Percentiles rank a stretch among this genome's conserved stretches.
Evolutionary conservation across 129 eudicot species (phyloP).

Genomic region (Flaveria linearis): DNA sequence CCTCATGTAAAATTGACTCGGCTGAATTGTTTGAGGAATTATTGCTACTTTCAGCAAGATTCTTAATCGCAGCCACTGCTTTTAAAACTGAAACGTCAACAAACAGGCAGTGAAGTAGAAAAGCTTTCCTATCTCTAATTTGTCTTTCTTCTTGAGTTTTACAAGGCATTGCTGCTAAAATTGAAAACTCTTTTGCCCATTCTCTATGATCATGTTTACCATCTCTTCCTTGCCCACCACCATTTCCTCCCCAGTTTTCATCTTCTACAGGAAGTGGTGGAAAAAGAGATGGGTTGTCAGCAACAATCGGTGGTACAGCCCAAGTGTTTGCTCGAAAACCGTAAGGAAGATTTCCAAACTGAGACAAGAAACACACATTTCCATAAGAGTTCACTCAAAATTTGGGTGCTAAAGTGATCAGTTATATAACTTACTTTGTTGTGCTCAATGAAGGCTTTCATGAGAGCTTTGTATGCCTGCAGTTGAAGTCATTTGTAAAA

Average conservation of each 20-base stretch:
- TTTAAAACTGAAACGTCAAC: constrained; percentile 91
- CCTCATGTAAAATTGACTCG: constrained; percentile 47
- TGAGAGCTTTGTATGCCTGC: constrained; percentile 95
- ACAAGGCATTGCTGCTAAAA: constrained; percentile 97
- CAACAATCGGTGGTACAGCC: constrained; percentile 82
- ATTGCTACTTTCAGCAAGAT: constrained; percentile 42
- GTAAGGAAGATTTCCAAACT: constrained; percentile 98
- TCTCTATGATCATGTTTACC: constrained; percentile 70
- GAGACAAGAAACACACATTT: constrained; percentile 30
- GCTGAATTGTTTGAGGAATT: constrained; percentile 21
- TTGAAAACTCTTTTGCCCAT: constrained; percentile 85
- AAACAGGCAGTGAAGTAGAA: constrained; percentile 85
- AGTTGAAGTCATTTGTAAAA: constrained; percentile 19
- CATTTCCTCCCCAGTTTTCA: constrained; percentile 94
- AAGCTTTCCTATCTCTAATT: constrained; percentile 89
- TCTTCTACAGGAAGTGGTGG: constrained; percentile 96
- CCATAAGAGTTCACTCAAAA: neutral
- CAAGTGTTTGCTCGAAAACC: constrained; percentile 98
- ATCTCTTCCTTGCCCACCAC: constrained; percentile 92
- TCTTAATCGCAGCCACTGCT: constrained; percentile 68
- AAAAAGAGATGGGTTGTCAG: constrained; percentile 74
- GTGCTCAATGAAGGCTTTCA: constrained; percentile 93
- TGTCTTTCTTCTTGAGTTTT: constrained; percentile 94
- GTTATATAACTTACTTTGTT: constrained; percentile 63
- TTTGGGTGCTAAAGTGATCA: constrained; percentile 10